Evolutionary conservation across 768 basidiomycete genomes (phyloP).

Genomic region (Suillus plorans): DNA sequence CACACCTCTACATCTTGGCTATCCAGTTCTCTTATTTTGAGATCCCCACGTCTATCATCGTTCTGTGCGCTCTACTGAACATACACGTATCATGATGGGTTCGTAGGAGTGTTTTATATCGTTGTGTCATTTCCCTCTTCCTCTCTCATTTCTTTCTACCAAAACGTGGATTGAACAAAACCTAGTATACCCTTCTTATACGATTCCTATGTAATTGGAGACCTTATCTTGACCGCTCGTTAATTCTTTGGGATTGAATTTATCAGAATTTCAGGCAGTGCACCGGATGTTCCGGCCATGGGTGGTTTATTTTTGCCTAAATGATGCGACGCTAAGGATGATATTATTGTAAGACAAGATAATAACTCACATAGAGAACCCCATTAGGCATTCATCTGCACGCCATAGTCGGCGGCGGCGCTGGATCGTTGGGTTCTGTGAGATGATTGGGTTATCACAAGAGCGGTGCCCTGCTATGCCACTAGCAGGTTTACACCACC

Average conservation of each 20-base stretch:
- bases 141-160: background rate
- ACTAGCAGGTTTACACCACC: background rate
- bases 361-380: background rate
- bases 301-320: background rate
- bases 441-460: background rate
- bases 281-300: background rate
- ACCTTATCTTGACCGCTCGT: conserved; percentile 13
- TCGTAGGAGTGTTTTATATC: conserved; percentile 5
- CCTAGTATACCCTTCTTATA: conserved; percentile 19
- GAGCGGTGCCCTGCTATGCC: background rate
- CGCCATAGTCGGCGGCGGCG: background rate
- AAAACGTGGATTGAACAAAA: conserved; percentile 8
- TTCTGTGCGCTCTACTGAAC: conserved; percentile 8
- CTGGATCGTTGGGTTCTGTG: background rate
- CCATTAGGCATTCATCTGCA: background rate
- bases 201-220: conserved; percentile 21
- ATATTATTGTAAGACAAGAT: background rate
- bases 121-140: background rate
- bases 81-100: conserved; percentile 8
- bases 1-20: conserved; percentile 22
- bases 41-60: conserved; percentile 6
- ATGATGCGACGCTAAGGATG: background rate
- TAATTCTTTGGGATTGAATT: conserved; percentile 5
- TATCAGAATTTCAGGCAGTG: background rate
- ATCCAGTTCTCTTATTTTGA: conserved; percentile 12